Base-by-base conservation (phyloP, 2,329 filamentous ascomycete species). In the Periconia sp. region DNA sequence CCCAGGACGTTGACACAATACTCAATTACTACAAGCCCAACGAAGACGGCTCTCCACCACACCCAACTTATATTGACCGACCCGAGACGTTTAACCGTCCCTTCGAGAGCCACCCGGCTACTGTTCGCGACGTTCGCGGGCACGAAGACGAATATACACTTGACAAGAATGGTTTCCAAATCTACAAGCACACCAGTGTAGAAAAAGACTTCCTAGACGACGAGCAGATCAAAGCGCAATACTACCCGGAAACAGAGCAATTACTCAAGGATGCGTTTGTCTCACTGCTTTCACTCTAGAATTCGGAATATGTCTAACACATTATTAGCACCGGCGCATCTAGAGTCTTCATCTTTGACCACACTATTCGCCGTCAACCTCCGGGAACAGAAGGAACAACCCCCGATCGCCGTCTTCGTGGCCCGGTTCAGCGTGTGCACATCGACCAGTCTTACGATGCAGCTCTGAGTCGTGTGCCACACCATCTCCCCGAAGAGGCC, bases 261-360 rank as follows among this genome's bases (percentile, higher is more conserved):
- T 39, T 72, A n/a, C 39, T 72, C 22, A 71, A 70, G 46, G 58
- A 70, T 36, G 69, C 55, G 66, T 70, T 49, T 38, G 65, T 59
- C 12, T 13, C 9, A 12, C 16, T 12, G 17, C 18, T 13, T 8
- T 16, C 13, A n/a, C 7, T 6, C n/a, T 1, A 1, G 4, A 15
- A 11, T 15, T 9, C 13, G 28, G 16, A 17, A 34, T 19, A 21
- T n/a, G n/a, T n/a, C 18, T 34, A n/a, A 34, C 19, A 8, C 31
- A 36, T 24, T 23, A 36, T 6, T n/a, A 83, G 80, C 21, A 85
- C 82, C 12, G 82, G 81, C 3, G 81, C 76, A 12, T 68, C 77
- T 2, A 75, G 76, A 16, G 65, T 84, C 52, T 77, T 81, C 70
- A 82, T 85, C 60, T 86, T 85, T 59, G 80, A 84, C 67, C 81